phyloP scores from a whole-genome alignment of 2,329 filamentous ascomycete species.

The Fusarium equiseti region DNA sequence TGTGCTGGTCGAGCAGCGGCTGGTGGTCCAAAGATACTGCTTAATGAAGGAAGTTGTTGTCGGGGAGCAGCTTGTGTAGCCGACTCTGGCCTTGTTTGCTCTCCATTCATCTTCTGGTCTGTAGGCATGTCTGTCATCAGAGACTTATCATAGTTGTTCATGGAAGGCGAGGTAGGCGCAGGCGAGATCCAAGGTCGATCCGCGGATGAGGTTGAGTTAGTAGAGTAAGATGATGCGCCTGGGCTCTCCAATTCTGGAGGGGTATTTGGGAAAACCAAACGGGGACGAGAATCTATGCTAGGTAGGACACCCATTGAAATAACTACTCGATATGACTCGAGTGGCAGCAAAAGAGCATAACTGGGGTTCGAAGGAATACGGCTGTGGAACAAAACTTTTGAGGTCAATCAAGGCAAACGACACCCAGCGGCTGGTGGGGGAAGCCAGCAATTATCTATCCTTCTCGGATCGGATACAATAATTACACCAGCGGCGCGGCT shows the following conservation, averaged over 20 bases:
- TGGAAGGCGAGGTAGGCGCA: slow-evolving; percentile 62
- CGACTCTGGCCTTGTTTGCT: slow-evolving; percentile 53
- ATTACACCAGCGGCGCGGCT: slow-evolving; percentile 47
- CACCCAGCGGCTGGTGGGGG: slow-evolving; percentile 35
- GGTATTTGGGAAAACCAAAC: slow-evolving; percentile 64
- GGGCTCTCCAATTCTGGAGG: slow-evolving; percentile 67
- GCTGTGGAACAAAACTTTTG: slow-evolving; percentile 26
- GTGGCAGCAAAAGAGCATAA: slow-evolving; percentile 44
- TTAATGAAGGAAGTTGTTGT: slow-evolving; percentile 67
- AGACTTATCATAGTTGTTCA: slow-evolving; percentile 69
- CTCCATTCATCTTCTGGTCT: slow-evolving; percentile 55
- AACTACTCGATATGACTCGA: slow-evolving; percentile 49
- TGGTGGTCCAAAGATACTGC: slow-evolving; percentile 67
- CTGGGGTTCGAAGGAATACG: slow-evolving; percentile 31
- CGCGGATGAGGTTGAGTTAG: slow-evolving; percentile 56
- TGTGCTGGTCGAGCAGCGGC: slow-evolving; percentile 58
- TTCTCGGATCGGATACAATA: slow-evolving; percentile 42
- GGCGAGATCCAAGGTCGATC: slow-evolving; percentile 60
- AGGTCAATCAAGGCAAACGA: slow-evolving; percentile 35
- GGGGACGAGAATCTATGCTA: slow-evolving; percentile 63
- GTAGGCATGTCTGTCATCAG: slow-evolving; percentile 58
- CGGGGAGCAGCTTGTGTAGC: slow-evolving; percentile 49
- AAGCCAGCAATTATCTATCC: slow-evolving; percentile 46
- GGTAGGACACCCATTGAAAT: slow-evolving; percentile 69
- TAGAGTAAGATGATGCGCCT: slow-evolving; percentile 61